phyloP scores from a whole-genome alignment of 192 early-diverging fungal species.

The Coemansia sp. region DNA sequence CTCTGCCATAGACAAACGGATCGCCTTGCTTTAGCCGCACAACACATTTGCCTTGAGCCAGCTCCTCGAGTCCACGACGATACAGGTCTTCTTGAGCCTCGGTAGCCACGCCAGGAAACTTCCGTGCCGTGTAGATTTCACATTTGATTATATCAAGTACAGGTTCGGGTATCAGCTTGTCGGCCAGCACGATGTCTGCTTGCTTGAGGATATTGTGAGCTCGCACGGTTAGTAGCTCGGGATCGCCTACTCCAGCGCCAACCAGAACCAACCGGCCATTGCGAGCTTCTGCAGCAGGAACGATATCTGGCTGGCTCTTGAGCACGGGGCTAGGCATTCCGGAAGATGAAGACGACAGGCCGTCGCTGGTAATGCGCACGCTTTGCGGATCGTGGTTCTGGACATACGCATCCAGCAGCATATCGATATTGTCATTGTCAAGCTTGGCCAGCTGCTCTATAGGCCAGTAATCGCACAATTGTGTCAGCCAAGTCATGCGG shows the following conservation, averaged over 20 bases:
- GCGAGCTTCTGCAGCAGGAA: background rate
- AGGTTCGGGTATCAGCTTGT: slow-evolving; percentile 68
- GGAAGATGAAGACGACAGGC: slow-evolving; percentile 14
- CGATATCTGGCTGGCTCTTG: background rate
- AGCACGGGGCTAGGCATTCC: slow-evolving; percentile 36
- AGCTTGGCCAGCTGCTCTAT: slow-evolving; percentile 69
- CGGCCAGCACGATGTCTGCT: slow-evolving; percentile 85
- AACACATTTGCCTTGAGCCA: slow-evolving; percentile 64
- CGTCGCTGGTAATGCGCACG: slow-evolving; percentile 13
- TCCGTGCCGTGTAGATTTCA: slow-evolving; percentile 65
- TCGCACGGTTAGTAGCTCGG: slow-evolving; percentile 72
- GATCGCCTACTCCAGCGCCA: slow-evolving; percentile 82
- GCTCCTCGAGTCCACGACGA: slow-evolving; percentile 68
- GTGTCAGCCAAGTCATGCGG: slow-evolving; percentile 81
- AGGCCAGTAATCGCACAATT: slow-evolving; percentile 81
- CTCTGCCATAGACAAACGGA: slow-evolving; percentile 89
- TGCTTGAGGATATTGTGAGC: slow-evolving; percentile 59
- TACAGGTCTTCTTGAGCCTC: slow-evolving; percentile 75
- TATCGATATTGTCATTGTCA: slow-evolving; percentile 59
- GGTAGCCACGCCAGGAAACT: slow-evolving; percentile 66
- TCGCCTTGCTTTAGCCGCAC: slow-evolving; percentile 92
- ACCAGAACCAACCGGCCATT: slow-evolving; percentile 65
- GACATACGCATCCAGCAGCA: slow-evolving; percentile 63
- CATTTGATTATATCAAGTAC: slow-evolving; percentile 54
- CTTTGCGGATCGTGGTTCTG: slow-evolving; percentile 35